Percentiles rank a stretch among this genome's conserved stretches.
These are phyloP conservation scores for Penicillium sp. DNA, from an alignment of 2,329 filamentous ascomycete species.

Conservation along the genomic window DNA sequence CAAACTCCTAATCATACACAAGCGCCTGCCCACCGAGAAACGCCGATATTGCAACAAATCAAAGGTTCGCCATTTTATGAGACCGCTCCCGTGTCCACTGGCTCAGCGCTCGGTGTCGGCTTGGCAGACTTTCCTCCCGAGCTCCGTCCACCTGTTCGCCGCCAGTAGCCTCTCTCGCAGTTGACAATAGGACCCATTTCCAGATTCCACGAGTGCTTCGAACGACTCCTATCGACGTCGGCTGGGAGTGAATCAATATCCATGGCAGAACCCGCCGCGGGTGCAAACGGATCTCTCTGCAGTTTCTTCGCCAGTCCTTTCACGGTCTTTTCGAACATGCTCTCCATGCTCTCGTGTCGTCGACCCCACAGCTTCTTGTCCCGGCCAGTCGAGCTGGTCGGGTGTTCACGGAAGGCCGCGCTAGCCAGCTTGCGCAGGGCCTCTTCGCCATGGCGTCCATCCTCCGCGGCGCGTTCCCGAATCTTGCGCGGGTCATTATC, in stretches of 20 bases:
- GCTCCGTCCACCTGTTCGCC: slow-evolving; percentile 39
- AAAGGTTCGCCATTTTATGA: background rate
- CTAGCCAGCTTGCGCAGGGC: slow-evolving; percentile 57
- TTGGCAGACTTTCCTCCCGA: slow-evolving; percentile 32
- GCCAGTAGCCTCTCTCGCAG: slow-evolving; percentile 55
- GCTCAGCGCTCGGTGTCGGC: slow-evolving; percentile 18
- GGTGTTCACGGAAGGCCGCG: slow-evolving; percentile 41
- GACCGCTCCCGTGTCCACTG: slow-evolving; percentile 20
- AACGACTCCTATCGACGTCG: slow-evolving; percentile 25
- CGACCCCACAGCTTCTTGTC: slow-evolving; percentile 39
- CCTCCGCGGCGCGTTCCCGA: slow-evolving; percentile 58
- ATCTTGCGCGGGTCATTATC: slow-evolving; percentile 56
- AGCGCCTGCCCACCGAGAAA: slow-evolving; percentile 15
- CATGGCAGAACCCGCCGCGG: slow-evolving; percentile 19
- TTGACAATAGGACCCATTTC: slow-evolving; percentile 52
- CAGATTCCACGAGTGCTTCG: slow-evolving; percentile 29
- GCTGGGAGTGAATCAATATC: slow-evolving; percentile 25
- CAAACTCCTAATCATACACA: slow-evolving; percentile 17
- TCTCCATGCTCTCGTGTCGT: slow-evolving; percentile 41
- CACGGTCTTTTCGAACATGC: slow-evolving; percentile 53
- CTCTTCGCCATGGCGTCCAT: slow-evolving; percentile 60
- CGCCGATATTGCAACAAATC: slow-evolving; percentile 10
- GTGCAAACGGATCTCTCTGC: slow-evolving; percentile 26
- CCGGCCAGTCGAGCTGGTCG: slow-evolving; percentile 37
- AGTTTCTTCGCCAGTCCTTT: slow-evolving; percentile 44